Evolutionary conservation across 306 rosid genomes (phyloP).

Genomic region (Cicer arietinum): DNA sequence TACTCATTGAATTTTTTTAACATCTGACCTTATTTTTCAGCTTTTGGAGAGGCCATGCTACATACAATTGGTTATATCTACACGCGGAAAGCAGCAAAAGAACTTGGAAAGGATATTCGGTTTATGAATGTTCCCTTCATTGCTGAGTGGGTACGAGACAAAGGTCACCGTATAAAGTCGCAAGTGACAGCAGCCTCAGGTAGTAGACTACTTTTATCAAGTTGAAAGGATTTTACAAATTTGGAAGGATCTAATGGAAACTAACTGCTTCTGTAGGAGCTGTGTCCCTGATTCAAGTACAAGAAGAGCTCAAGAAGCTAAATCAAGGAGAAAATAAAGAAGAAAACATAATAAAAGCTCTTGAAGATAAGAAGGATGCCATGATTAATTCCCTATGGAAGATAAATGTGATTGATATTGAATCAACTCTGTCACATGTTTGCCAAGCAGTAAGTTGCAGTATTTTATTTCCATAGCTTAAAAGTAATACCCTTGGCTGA

Average conservation of each 20-base stretch:
- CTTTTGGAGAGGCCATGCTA: constrained; percentile 98
- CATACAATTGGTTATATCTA: constrained; percentile 96
- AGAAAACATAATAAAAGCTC: constrained; percentile 65
- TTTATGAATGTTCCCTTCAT: constrained; percentile 88
- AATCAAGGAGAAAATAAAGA: constrained; percentile 72
- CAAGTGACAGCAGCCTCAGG: constrained; percentile 99
- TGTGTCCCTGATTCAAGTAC: constrained; percentile 87
- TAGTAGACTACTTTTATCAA: constrained; percentile 43
- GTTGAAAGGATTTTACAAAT: constrained; percentile 39
- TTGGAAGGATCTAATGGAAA: constrained; percentile 40
- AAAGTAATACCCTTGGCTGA: constrained; percentile 18
- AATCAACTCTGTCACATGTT: constrained; percentile 83
- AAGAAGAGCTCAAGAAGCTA: constrained; percentile 83
- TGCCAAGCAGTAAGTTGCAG: constrained; percentile 81
- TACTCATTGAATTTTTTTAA: constrained; percentile 23
- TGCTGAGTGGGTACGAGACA: constrained; percentile 97
- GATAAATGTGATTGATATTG: constrained; percentile 93
- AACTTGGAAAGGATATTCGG: constrained; percentile 81
- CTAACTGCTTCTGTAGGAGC: constrained; percentile 66
- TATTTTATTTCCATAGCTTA: constrained; percentile 40
- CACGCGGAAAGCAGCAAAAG: constrained; percentile 81
- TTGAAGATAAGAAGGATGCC: constrained; percentile 84
- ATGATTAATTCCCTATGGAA: constrained; percentile 91
- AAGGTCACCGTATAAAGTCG: constrained; percentile 92
- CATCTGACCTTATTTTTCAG: constrained; percentile 50